A percentile compares a stretch with the other conserved stretches of the same genome.
Conservation (phyloP, 805 yeast genomes). For the Jamesozyma gamospora region DNA sequence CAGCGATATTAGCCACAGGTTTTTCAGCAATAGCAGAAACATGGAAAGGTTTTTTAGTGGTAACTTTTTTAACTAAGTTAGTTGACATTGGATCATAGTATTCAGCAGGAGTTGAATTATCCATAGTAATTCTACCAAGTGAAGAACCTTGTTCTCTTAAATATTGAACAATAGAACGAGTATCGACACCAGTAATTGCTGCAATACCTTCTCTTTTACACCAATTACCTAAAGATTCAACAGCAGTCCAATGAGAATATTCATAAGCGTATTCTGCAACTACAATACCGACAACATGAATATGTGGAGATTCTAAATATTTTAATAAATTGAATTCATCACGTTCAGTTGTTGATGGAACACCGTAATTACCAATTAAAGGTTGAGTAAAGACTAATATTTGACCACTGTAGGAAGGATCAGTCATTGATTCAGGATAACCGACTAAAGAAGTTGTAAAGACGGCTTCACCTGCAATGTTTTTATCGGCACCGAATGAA, state of each 20-base stretch:
- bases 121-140: slow-evolving; percentile 79
- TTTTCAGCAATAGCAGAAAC: slow-evolving; percentile 52
- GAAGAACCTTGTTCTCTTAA: slow-evolving; percentile 96
- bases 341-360: slow-evolving; percentile 71
- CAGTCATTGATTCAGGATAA: slow-evolving; percentile 98
- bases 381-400: slow-evolving; percentile 96
- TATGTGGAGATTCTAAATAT: slow-evolving; percentile 82
- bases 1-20: slow-evolving; percentile 58
- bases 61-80: slow-evolving; percentile 84
- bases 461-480: slow-evolving; percentile 93
- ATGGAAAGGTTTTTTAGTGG: slow-evolving; percentile 93
- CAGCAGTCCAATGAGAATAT: slow-evolving; percentile 99
- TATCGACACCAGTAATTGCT: slow-evolving; percentile 93
- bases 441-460: slow-evolving; percentile 97
- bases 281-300: slow-evolving; percentile 92
- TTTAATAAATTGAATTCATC: slow-evolving; percentile 81
- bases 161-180: slow-evolving; percentile 85
- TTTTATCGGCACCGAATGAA: slow-evolving; percentile 91
- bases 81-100: slow-evolving; percentile 84
- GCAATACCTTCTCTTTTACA: slow-evolving; percentile 95
- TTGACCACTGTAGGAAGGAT: slow-evolving; percentile 96
- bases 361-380: slow-evolving; percentile 95
- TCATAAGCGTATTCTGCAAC: slow-evolving; percentile 92
- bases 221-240: slow-evolving; percentile 90
- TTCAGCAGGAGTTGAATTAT: slow-evolving; percentile 36